phyloP scores from a whole-genome alignment of 371 early-diverging fungal genomes.

The Syncephalastrum monosporum region DNA sequence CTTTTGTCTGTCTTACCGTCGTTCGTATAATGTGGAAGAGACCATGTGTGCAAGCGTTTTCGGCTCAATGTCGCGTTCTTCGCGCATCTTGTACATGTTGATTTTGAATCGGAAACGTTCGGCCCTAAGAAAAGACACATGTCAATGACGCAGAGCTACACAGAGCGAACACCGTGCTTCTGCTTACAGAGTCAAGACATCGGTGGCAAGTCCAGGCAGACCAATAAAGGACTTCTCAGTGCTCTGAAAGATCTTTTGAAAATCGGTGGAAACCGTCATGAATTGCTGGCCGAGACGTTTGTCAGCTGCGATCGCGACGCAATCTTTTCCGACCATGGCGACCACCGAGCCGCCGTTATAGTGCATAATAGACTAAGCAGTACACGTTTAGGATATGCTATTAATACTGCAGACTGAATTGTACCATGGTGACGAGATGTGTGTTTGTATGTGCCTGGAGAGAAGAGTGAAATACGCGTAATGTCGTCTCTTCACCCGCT shows the following conservation, averaged over 20 bases:
- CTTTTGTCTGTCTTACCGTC: conserved; percentile 53
- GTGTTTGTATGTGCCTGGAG: no score
- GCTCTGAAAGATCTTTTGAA: conserved; percentile 91
- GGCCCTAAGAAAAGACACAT: conserved; percentile 45
- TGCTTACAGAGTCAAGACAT: conserved; percentile 92
- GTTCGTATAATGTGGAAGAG: conserved; percentile 97
- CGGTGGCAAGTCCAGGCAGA: conserved; percentile 96
- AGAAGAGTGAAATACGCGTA: no score
- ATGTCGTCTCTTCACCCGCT: no score
- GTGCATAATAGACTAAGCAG: conserved; percentile 72
- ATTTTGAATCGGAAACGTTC: conserved; percentile 93
- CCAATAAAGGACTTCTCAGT: conserved; percentile 90
- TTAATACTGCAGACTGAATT: no score
- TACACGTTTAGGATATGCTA: neutral
- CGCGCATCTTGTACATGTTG: conserved; percentile 96
- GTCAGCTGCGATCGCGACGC: conserved; percentile 98
- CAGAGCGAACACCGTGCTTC: no score
- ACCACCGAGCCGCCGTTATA: conserved; percentile 96
- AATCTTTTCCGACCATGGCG: conserved; percentile 98
- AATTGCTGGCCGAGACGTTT: conserved; percentile 90
- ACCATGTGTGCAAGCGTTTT: conserved; percentile 94
- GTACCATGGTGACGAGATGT: no score
- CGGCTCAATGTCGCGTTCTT: conserved; percentile 97
- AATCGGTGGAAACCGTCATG: conserved; percentile 92
- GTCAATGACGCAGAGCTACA: neutral